Evolutionary conservation across 371 early-diverging fungal genomes (phyloP).

Genomic region (Saksenaea vasiformis): DNA sequence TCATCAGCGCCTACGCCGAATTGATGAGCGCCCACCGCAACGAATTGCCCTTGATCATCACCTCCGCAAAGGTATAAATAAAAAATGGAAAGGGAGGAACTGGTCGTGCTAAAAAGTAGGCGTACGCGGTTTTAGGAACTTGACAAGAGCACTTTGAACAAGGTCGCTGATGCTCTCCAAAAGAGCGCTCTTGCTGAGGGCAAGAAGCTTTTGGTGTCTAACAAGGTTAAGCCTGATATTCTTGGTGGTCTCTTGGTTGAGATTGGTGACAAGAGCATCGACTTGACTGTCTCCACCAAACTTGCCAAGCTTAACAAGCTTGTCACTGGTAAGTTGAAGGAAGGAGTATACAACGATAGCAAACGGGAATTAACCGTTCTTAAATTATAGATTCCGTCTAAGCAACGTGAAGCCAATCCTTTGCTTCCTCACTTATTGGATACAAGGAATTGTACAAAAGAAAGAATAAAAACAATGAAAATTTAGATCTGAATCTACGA

Average conservation of each 20-base stretch:
- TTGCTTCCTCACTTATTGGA: too few species aligned
- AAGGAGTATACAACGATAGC: not conserved
- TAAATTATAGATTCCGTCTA: too few species aligned
- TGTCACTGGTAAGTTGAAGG: constrained; percentile 55
- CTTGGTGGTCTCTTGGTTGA: constrained; percentile 96
- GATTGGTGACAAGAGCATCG: constrained; percentile 97
- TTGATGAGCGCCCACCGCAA: constrained; percentile 94
- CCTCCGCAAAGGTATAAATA: constrained; percentile 78
- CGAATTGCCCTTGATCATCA: constrained; percentile 87
- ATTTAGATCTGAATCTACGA: too few species aligned
- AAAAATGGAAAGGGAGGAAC: not conserved
- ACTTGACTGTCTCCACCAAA: constrained; percentile 93
- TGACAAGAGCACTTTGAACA: constrained; percentile 54
- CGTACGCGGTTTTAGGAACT: constrained; percentile 41
- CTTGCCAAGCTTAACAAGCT: constrained; percentile 95
- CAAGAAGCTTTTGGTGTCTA: constrained; percentile 74
- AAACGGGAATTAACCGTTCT: too few species aligned
- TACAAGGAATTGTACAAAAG: too few species aligned
- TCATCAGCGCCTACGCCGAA: constrained; percentile 77
- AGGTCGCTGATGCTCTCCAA: constrained; percentile 52
- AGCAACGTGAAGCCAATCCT: too few species aligned
- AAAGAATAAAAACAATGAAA: too few species aligned
- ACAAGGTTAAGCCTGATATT: constrained; percentile 93
- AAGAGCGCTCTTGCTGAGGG: constrained; percentile 56
- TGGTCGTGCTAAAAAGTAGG: not conserved